Conservation (phyloP, 2,329 filamentous ascomycete genomes). For the Penicillium sp. region DNA sequence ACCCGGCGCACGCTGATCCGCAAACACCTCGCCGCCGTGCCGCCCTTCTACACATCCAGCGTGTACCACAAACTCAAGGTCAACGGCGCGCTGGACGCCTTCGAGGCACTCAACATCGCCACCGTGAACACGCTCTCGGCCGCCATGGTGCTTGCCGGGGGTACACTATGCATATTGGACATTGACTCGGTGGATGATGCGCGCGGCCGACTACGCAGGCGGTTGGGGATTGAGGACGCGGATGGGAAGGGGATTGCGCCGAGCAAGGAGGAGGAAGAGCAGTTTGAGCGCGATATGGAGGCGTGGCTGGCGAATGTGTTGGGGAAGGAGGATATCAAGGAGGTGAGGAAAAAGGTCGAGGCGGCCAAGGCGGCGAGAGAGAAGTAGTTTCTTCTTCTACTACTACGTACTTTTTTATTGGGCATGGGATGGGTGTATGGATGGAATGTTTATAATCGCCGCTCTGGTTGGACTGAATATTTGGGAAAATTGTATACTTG, state of each 20-base stretch:
- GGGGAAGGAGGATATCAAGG: constrained; percentile 45
- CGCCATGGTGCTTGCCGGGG: constrained; percentile 70
- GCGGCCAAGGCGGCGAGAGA: constrained; percentile 17
- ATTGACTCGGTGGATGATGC: constrained; percentile 67
- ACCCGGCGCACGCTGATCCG: constrained; percentile 67
- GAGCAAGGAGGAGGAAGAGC: constrained; percentile 51
- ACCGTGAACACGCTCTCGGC: constrained; percentile 80
- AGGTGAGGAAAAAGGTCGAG: constrained; percentile 32
- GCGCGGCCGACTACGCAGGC: constrained; percentile 54
- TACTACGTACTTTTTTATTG: neutral
- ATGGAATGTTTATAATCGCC: neutral
- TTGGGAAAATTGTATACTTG: neutral
- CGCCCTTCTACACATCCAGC: constrained; percentile 64
- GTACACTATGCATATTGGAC: constrained; percentile 71
- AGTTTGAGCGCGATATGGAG: constrained; percentile 52
- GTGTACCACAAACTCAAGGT: constrained; percentile 43
- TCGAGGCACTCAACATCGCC: constrained; percentile 79
- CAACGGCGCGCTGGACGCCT: constrained; percentile 67
- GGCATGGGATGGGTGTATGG: neutral
- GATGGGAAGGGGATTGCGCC: constrained; percentile 27
- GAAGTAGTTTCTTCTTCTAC: neutral
- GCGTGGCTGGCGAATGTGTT: constrained; percentile 50
- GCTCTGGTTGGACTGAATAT: neutral
- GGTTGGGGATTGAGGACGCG: constrained; percentile 48
- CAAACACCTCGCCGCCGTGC: constrained; percentile 58